Evolutionary conservation across 23 red algal species (phyloP).

Genomic region (Gracilaria gracilis): DNA sequence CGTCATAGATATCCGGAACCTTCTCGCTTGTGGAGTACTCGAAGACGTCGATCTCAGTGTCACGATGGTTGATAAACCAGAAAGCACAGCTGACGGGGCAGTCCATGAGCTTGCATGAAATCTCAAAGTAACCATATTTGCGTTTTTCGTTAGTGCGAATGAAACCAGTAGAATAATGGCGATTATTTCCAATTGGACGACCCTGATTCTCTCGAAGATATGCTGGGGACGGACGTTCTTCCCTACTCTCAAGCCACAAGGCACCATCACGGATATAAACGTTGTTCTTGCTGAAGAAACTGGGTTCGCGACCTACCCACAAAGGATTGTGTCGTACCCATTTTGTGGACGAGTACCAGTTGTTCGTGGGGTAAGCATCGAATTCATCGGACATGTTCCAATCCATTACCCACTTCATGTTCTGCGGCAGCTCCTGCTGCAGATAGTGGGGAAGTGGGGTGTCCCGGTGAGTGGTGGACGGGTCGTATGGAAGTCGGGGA

Average conservation of each 20-base stretch:
- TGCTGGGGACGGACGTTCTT: constrained; percentile 19
- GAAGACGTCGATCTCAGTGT: constrained; percentile 69
- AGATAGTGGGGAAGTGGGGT: constrained; percentile 17
- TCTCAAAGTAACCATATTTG: constrained; percentile 58
- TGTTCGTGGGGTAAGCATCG: neutral
- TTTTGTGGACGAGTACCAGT: constrained; percentile 5
- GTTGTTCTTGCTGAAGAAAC: constrained; percentile 47
- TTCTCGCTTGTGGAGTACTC: constrained; percentile 53
- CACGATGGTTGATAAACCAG: constrained; percentile 40
- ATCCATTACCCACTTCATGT: constrained; percentile 39
- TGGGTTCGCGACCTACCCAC: constrained; percentile 44
- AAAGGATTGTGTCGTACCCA: constrained; percentile 38
- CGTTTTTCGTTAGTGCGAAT: constrained; percentile 38
- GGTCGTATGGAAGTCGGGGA: constrained; percentile 18
- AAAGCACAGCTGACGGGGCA: constrained; percentile 60
- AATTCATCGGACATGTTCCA: constrained; percentile 71
- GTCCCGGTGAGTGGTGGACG: neutral
- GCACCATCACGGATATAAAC: constrained; percentile 34
- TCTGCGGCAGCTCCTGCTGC: neutral
- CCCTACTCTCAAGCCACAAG: constrained; percentile 34
- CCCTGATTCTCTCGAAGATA: constrained; percentile 1
- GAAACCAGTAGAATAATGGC: constrained; percentile 48
- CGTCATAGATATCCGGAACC: constrained; percentile 6
- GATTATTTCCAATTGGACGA: constrained; percentile 4
- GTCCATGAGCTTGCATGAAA: constrained; percentile 50